These are phyloP conservation scores for Nannizziopsis arthrosporioides DNA, from an alignment of 2,329 filamentous ascomycete genomes.

Conservation along the genomic window DNA sequence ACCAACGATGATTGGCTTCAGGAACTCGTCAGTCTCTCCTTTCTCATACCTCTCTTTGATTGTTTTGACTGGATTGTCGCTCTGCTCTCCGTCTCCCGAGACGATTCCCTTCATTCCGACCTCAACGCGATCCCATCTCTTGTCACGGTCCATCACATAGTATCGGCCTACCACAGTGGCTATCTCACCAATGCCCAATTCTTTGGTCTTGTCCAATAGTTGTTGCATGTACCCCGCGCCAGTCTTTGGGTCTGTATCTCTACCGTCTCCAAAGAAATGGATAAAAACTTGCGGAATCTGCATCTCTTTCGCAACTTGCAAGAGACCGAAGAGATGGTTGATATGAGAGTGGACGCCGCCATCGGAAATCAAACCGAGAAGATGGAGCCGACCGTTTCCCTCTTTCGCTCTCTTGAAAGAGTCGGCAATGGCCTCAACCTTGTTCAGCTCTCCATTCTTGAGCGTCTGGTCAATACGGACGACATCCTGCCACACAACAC, in stretches of 20 bases:
- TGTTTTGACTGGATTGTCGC: conserved; percentile 70
- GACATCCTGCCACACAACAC: conserved; percentile 97
- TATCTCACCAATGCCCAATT: conserved; percentile 75
- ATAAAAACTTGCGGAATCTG: conserved; percentile 86
- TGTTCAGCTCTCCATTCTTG: conserved; percentile 69
- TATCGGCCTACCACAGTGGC: conserved; percentile 91
- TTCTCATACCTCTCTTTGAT: conserved; percentile 80
- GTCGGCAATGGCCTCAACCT: conserved; percentile 64
- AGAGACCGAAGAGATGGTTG: conserved; percentile 75
- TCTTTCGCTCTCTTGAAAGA: conserved; percentile 70
- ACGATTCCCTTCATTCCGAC: conserved; percentile 78
- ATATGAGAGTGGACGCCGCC: conserved; percentile 97
- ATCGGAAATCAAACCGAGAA: conserved; percentile 85
- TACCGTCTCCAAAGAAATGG: conserved; percentile 97
- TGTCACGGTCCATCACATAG: conserved; percentile 99
- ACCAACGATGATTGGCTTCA: conserved; percentile 92
- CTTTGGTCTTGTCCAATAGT: conserved; percentile 66
- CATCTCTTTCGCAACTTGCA: conserved; percentile 81
- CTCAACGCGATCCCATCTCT: conserved; percentile 95
- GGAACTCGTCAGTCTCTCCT: conserved; percentile 89
- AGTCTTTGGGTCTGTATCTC: conserved; percentile 96
- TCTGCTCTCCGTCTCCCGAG: conserved; percentile 74
- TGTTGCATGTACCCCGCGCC: conserved; percentile 78
- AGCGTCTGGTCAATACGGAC: conserved; percentile 91
- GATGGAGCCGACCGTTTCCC: conserved; percentile 82